These are phyloP conservation scores for Cryptococcus maquisensis DNA, from an alignment of 1,284 basidiomycete genomes.

Conservation along the genomic window DNA sequence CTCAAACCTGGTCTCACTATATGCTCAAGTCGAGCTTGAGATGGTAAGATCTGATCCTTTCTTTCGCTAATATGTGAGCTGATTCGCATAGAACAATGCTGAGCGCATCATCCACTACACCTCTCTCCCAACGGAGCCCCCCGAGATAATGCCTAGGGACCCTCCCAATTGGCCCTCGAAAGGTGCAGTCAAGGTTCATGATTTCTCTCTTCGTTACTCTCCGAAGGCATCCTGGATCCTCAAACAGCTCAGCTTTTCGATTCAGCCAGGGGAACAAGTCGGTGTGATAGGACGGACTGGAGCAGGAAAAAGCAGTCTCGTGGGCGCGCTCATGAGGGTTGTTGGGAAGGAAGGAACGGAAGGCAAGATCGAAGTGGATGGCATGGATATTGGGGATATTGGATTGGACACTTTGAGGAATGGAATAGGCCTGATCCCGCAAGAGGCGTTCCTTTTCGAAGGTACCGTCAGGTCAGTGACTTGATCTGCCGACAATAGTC, in stretches of 20 bases:
- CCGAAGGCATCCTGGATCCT: constrained; percentile 42
- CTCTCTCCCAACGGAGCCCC: constrained; percentile 24
- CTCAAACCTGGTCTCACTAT: constrained; percentile 23
- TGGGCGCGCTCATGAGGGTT: constrained; percentile 64
- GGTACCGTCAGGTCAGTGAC: constrained; percentile 40
- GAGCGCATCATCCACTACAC: constrained; percentile 37
- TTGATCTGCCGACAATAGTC: neutral
- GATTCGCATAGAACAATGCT: constrained; percentile 26
- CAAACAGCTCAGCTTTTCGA: constrained; percentile 32
- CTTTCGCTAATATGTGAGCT: neutral
- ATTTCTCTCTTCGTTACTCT: constrained; percentile 42
- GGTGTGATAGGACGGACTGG: constrained; percentile 70
- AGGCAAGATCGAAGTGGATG: constrained; percentile 67
- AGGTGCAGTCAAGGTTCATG: constrained; percentile 42
- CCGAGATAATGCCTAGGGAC: constrained; percentile 14
- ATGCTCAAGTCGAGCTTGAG: constrained; percentile 29
- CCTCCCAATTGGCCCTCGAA: constrained; percentile 33
- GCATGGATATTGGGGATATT: constrained; percentile 53
- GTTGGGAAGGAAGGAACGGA: constrained; percentile 51
- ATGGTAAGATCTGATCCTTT: constrained; percentile 19
- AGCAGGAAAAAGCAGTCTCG: constrained; percentile 58
- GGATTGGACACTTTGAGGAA: constrained; percentile 56
- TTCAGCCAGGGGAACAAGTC: constrained; percentile 49
- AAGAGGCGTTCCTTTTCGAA: constrained; percentile 41
- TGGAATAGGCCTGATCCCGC: constrained; percentile 60